phyloP scores from a whole-genome alignment of 2,329 filamentous ascomycete genomes.

The Penicillium capsulatum region DNA sequence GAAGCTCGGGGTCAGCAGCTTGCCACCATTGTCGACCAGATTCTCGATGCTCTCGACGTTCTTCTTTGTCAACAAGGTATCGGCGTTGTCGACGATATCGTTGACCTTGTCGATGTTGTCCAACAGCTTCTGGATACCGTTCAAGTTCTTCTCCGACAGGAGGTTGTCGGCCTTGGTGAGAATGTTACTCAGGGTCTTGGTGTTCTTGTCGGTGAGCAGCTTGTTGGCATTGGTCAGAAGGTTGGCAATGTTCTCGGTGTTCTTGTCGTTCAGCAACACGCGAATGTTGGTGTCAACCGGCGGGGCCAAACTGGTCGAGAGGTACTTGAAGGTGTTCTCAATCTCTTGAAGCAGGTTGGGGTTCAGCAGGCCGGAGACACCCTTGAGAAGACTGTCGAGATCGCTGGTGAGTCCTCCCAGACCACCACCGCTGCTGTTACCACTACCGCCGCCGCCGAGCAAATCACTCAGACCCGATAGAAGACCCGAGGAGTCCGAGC shows the following conservation, averaged over 20 bases:
- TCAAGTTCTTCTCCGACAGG: constrained; percentile 18
- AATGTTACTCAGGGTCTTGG: constrained; percentile 17
- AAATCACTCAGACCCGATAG: constrained; percentile 4
- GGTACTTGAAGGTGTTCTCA: constrained; percentile 23
- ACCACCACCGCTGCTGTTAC: constrained; percentile 3
- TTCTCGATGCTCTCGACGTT: constrained; percentile 26
- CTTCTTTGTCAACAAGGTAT: constrained; percentile 23
- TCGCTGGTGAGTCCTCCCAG: constrained; percentile 4
- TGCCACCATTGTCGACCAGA: constrained; percentile 25
- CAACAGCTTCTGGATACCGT: constrained; percentile 19
- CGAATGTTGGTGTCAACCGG: constrained; percentile 24
- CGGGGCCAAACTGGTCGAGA: constrained; percentile 23
- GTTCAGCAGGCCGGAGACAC: constrained; percentile 15
- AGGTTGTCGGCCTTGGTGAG: constrained; percentile 18
- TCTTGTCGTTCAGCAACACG: constrained; percentile 12
- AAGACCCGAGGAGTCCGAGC: constrained; percentile 2
- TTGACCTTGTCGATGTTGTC: constrained; percentile 30
- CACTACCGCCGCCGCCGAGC: constrained; percentile 4
- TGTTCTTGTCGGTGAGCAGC: constrained; percentile 20
- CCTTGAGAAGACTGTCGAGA: constrained; percentile 12
- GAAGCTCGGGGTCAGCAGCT: constrained; percentile 21
- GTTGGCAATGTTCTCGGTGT: constrained; percentile 25
- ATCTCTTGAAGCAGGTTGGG: constrained; percentile 20
- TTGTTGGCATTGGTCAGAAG: constrained; percentile 23
- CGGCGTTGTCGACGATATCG: constrained; percentile 28